phyloP scores from a whole-genome alignment of 306 rosid genomes.

The Albizia julibrissin region DNA sequence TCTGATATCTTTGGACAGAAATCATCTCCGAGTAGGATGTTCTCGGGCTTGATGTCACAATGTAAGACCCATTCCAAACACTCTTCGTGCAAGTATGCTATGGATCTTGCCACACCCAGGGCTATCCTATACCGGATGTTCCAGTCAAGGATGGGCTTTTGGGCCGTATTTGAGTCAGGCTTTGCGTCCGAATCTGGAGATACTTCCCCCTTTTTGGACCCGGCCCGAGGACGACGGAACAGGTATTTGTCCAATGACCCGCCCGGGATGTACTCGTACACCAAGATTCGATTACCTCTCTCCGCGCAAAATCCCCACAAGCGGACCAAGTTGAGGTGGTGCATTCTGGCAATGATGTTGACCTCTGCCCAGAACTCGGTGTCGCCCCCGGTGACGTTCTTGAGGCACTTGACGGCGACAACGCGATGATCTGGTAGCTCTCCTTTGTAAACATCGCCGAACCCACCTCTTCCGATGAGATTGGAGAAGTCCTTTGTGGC shows the following conservation, averaged over 20 bases:
- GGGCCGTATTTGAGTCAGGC: neutral
- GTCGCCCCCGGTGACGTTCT: conserved; percentile 72
- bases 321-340: conserved; percentile 88
- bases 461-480: conserved; percentile 76
- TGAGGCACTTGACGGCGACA: conserved; percentile 83
- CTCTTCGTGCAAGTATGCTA: conserved; percentile 90
- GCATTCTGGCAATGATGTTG: conserved; percentile 89
- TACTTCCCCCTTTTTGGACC: neutral
- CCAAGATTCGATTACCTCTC: conserved; percentile 80
- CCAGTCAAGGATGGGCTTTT: conserved; percentile 68
- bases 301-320: conserved; percentile 93
- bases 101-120: conserved; percentile 79
- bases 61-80: conserved; percentile 95
- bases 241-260: conserved; percentile 81
- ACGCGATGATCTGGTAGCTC: conserved; percentile 76
- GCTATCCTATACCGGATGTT: conserved; percentile 73
- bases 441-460: conserved; percentile 86
- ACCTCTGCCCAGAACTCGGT: conserved; percentile 93
- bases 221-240: conserved; percentile 30
- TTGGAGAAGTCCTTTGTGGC: conserved; percentile 83
- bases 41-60: conserved; percentile 88
- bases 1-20: conserved; percentile 94
- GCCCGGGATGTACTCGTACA: conserved; percentile 73
- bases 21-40: conserved; percentile 74
- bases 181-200: neutral